Conservation (phyloP, 768 basidiomycete genomes). For the Tylopilus subfusipes region DNA sequence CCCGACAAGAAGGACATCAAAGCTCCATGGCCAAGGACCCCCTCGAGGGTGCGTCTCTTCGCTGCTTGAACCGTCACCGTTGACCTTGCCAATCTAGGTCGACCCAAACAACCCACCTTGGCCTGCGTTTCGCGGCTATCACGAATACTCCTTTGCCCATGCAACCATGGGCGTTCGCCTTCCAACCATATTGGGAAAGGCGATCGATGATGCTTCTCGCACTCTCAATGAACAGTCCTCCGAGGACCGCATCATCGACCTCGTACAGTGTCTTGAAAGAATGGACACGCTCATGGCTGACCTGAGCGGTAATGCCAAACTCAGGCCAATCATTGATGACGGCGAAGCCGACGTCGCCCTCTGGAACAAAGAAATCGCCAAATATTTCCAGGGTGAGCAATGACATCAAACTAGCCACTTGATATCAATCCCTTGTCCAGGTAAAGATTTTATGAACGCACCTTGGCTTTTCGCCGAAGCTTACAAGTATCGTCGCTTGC, state of each 20-base stretch:
- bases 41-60: slow-evolving; percentile 51
- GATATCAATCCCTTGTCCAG: slow-evolving; percentile 31
- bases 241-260: slow-evolving; percentile 82
- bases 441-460: slow-evolving; percentile 92
- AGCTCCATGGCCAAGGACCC: slow-evolving; percentile 70
- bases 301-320: slow-evolving; percentile 76
- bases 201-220: slow-evolving; percentile 85
- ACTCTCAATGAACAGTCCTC: slow-evolving; percentile 84
- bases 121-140: slow-evolving; percentile 78
- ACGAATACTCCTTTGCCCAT: slow-evolving; percentile 80
- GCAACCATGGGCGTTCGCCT: slow-evolving; percentile 96
- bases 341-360: slow-evolving; percentile 88
- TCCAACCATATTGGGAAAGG: slow-evolving; percentile 93
- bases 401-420: not conserved
- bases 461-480: slow-evolving; percentile 97
- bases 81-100: slow-evolving; percentile 38
- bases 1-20: slow-evolving; percentile 72
- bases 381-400: slow-evolving; percentile 79
- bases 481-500: slow-evolving; percentile 87
- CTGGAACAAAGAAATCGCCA: slow-evolving; percentile 97
- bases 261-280: slow-evolving; percentile 80
- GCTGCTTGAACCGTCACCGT: too few relatives aligned
- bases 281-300: slow-evolving; percentile 90
- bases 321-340: slow-evolving; percentile 87
- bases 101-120: slow-evolving; percentile 83